Conservation (phyloP, 2,329 filamentous ascomycete species). For the Verticillium dahliae region DNA sequence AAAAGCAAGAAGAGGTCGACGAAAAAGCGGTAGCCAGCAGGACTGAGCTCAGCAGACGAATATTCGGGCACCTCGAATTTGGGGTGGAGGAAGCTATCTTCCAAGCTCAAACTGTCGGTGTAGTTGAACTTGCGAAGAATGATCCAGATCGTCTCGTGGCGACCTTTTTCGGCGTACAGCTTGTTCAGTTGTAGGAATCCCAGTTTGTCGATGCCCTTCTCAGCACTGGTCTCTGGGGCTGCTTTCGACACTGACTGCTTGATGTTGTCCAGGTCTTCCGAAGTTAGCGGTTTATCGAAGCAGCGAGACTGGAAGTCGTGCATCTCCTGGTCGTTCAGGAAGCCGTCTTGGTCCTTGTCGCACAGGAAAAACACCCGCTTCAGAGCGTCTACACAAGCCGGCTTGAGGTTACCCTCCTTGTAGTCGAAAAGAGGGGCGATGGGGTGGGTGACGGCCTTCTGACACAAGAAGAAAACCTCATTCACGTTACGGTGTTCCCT, state of each 20-base stretch:
- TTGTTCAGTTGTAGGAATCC: constrained; percentile 91
- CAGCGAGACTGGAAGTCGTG: constrained; percentile 85
- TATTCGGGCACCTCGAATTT: constrained; percentile 92
- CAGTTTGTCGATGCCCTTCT: constrained; percentile 69
- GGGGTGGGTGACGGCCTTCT: constrained; percentile 95
- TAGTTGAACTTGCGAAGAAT: constrained; percentile 94
- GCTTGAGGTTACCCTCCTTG: constrained; percentile 84
- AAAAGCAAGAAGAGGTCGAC: constrained; percentile 93
- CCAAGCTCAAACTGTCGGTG: constrained; percentile 87
- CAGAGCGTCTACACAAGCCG: constrained; percentile 77
- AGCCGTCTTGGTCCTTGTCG: constrained; percentile 93
- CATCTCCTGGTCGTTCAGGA: constrained; percentile 84
- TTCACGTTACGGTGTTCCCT: constrained; percentile 91
- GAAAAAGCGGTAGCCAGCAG: constrained; percentile 92
- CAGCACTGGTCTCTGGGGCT: constrained; percentile 53
- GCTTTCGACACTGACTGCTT: constrained; percentile 76
- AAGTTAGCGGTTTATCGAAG: constrained; percentile 79
- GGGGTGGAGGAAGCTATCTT: constrained; percentile 85
- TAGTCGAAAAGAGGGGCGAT: constrained; percentile 96
- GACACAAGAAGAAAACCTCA: constrained; percentile 94
- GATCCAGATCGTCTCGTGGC: constrained; percentile 97
- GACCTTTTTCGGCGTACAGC: constrained; percentile 92
- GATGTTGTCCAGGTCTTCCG: constrained; percentile 82
- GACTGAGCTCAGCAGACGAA: constrained; percentile 88
- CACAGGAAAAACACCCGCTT: constrained; percentile 91